Evolutionary conservation across 805 yeast genomes (phyloP).

Genomic region (Tetrapisispora pingtungensis): DNA sequence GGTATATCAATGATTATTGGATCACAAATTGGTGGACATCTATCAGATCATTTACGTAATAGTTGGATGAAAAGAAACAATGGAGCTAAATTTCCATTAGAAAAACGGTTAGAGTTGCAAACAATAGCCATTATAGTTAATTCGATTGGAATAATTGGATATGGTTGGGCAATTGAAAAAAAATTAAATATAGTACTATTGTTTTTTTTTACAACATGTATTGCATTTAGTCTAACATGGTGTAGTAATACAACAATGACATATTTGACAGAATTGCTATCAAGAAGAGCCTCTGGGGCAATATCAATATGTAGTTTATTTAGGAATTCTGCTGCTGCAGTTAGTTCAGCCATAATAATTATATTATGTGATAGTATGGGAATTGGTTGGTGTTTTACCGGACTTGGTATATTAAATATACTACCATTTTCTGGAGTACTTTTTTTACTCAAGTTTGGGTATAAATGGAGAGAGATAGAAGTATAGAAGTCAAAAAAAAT

Average conservation of each 20-base stretch:
- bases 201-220: slow-evolving; percentile 36
- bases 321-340: slow-evolving; percentile 45
- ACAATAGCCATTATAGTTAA: slow-evolving; percentile 35
- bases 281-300: slow-evolving; percentile 41
- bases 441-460: slow-evolving; percentile 15
- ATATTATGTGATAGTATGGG: slow-evolving; percentile 32
- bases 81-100: slow-evolving; percentile 33
- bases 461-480: slow-evolving; percentile 29
- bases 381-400: slow-evolving; percentile 46
- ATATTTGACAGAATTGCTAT: slow-evolving; percentile 41
- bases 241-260: slow-evolving; percentile 45
- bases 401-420: slow-evolving; percentile 33
- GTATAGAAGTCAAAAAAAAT: too few relatives aligned
- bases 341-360: slow-evolving; percentile 39
- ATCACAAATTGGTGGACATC: slow-evolving; percentile 39
- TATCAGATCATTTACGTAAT: slow-evolving; percentile 34
- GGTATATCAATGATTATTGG: slow-evolving; percentile 41
- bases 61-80: slow-evolving; percentile 22
- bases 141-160: slow-evolving; percentile 38
- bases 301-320: slow-evolving; percentile 46
- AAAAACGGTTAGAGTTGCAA: slow-evolving; percentile 37
- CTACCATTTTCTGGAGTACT: slow-evolving; percentile 17
- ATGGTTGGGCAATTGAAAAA: slow-evolving; percentile 42
- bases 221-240: slow-evolving; percentile 48
- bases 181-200: slow-evolving; percentile 32